Evolutionary conservation across 2,329 filamentous ascomycete genomes (phyloP), one percentile per base, ranked within the genome.

Genomic region (Penicillium palitans): DNA sequence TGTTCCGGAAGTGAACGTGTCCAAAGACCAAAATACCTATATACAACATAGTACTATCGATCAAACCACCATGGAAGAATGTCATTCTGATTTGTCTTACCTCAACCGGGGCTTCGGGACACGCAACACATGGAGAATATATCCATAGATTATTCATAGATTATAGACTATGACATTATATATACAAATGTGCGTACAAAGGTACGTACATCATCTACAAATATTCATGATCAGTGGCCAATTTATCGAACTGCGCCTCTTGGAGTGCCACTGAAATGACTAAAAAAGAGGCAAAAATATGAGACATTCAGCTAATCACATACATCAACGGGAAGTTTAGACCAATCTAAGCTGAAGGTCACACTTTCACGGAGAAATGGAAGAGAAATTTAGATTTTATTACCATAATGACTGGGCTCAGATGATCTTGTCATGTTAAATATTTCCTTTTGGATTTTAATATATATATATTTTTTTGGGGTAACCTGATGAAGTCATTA

Each of bases 251-350:
- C 39, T 57, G 29, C 47, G 54, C 47, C 54, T 21, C 39, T 27
- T n/a, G 17, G 10, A 49, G 52, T 55, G 52, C 39, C 53, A 51
- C 45, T 9, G n/a, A 2, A 24, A 17, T 29, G 42, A 40, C 31
- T 29, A 39, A 48, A n/a, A 15, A 39, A 25, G 49, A 57, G 39
- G 47, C 31, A 24, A 52, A 52, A 44, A 44, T 37, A 45, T 56
- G 47, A 56, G 40, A 56, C 54, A 56, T 40, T 45, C 47, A 52
- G 54, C 39, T 56, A 50, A 55, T 40, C 52, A 55, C 8, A 27
- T 21, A 54, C 33, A 37, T 37, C 10, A 25, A 40, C 3, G 17
- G 9, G 17, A 49, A n/a, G 25, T 29, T 12, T 21, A 33, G 13
- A 33, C 52, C 41, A 47, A 47, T 42, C 37, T 13, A 51, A 35